Conservation (phyloP, 805 yeast species). For the Yamadazyma phyllophila region DNA sequence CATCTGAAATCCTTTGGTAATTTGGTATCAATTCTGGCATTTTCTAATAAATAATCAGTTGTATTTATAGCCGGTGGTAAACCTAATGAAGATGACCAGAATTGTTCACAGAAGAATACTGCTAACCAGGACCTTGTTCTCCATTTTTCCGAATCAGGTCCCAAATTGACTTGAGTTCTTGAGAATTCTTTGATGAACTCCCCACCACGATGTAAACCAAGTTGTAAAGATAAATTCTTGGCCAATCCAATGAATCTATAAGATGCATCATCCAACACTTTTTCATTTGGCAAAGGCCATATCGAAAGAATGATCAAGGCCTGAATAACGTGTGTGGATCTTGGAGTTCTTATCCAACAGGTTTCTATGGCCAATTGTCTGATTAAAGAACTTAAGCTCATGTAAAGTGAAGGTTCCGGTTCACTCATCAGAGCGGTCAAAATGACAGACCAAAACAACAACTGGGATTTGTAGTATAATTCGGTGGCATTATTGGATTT, state of each 20-base stretch:
- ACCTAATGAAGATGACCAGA: constrained; percentile 86
- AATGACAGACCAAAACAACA: constrained; percentile 88
- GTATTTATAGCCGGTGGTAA: constrained; percentile 83
- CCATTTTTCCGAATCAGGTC: constrained; percentile 90
- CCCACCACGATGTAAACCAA: constrained; percentile 85
- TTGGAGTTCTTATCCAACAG: constrained; percentile 89
- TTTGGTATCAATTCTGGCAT: constrained; percentile 63
- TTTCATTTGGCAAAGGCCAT: constrained; percentile 94
- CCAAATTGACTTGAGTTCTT: constrained; percentile 79
- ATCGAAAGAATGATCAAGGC: constrained; percentile 78
- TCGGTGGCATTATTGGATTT: constrained; percentile 69
- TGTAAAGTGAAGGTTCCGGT: constrained; percentile 81
- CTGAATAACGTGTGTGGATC: constrained; percentile 91
- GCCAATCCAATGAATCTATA: constrained; percentile 88
- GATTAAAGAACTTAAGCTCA: constrained; percentile 69
- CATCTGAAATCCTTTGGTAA: constrained; percentile 73
- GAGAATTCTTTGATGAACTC: constrained; percentile 88
- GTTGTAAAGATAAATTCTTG: constrained; percentile 75
- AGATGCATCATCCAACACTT: constrained; percentile 87
- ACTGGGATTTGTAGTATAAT: constrained; percentile 76
- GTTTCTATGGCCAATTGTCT: constrained; percentile 87
- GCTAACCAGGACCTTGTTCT: constrained; percentile 91
- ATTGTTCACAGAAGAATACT: constrained; percentile 82
- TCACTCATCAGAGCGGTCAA: constrained; percentile 83
- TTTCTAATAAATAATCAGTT: constrained; percentile 73